Evolutionary conservation across 164 flowering plant genomes (phyloP).

Genomic region (Magnolia sinica): DNA sequence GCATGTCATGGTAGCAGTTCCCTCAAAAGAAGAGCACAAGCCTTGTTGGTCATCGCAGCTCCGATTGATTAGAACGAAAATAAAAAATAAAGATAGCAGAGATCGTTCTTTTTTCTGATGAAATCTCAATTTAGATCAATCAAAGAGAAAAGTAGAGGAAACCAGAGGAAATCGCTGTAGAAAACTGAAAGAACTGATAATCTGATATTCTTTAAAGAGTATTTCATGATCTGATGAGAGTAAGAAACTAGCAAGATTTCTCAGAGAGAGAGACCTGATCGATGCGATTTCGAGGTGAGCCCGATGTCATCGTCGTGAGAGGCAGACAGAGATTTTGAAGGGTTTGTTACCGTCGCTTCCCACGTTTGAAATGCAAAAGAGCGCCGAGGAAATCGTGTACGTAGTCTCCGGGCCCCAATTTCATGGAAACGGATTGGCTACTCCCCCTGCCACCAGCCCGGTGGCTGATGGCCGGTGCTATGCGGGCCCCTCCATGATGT

Average conservation of each 20-base stretch:
- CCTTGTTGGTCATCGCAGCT: background rate
- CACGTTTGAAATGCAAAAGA: background rate
- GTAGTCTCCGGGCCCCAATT: no score
- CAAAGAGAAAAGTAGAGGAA: no score
- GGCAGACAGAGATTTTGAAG: background rate
- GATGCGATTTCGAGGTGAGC: slow-evolving; percentile 21
- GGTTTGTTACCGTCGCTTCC: background rate
- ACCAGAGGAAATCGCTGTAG: background rate
- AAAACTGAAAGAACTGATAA: background rate
- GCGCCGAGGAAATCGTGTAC: background rate
- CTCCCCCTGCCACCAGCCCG: no score
- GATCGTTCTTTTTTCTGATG: no score
- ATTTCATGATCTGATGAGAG: background rate
- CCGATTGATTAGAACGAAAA: background rate
- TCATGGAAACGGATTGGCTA: background rate
- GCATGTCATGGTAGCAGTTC: no score
- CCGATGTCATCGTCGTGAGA: background rate
- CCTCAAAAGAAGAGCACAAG: no score
- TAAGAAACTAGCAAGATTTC: background rate
- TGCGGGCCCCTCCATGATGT: no score
- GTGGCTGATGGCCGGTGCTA: no score
- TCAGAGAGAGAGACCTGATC: slow-evolving; percentile 21
- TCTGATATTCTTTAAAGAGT: background rate
- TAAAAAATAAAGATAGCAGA: background rate
- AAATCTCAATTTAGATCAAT: no score